Percentiles rank a stretch among this genome's conserved stretches.
Conservation (phyloP, 331 rosid genomes). For the Quercus phellos region DNA sequence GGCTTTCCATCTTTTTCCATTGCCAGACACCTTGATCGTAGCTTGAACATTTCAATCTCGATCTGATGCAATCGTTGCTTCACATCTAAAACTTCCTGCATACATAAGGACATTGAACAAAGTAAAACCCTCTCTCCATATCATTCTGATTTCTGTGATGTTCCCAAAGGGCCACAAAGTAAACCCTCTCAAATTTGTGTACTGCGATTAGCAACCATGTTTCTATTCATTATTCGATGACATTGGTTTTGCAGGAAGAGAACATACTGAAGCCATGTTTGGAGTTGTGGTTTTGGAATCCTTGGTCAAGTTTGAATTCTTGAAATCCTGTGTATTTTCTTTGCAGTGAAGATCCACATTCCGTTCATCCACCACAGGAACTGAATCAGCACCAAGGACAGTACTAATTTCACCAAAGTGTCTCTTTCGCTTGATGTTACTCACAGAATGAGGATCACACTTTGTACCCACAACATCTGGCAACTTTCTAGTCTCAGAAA, state of each 20-base stretch:
- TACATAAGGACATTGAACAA: background rate
- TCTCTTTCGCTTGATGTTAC: constrained; percentile 20
- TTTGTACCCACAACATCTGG: background rate
- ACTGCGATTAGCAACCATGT: background rate
- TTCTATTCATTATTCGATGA: background rate
- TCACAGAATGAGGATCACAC: constrained; percentile 4
- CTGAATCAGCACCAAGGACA: constrained; percentile 2
- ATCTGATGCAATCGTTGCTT: constrained; percentile 25
- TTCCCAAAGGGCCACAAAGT: background rate
- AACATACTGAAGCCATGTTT: constrained; percentile 4
- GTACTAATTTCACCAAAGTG: constrained; percentile 20
- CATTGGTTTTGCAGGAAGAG: background rate
- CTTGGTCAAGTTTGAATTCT: constrained; percentile 16
- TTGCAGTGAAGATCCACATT: background rate
- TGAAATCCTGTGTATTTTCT: constrained; percentile 2
- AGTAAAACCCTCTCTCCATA: background rate
- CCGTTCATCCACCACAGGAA: constrained; percentile 8
- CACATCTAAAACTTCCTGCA: constrained; percentile 24
- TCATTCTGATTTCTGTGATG: background rate
- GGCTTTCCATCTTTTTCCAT: constrained; percentile 12
- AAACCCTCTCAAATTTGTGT: background rate
- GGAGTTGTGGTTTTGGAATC: background rate
- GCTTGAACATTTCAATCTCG: constrained; percentile 20
- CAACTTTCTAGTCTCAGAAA: background rate
- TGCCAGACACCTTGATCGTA: constrained; percentile 15